Evolutionary conservation across 129 eudicot genomes (phyloP).

Genomic region (Deinandra increscens): DNA sequence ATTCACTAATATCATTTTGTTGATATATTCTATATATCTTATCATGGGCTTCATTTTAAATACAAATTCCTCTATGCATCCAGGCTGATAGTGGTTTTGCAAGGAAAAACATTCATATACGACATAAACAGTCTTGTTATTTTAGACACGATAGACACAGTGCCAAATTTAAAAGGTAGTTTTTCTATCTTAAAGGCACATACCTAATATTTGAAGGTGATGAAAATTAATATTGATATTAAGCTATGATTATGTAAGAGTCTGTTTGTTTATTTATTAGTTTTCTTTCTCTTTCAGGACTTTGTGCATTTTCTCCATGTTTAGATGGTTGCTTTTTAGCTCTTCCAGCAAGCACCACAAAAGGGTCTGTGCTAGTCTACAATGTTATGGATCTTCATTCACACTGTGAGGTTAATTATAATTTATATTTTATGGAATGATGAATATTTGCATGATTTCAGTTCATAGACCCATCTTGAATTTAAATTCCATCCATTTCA

Average conservation of each 20-base stretch:
- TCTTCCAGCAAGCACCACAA: constrained; percentile 80
- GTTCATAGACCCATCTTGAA: neutral
- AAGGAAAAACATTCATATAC: constrained; percentile 81
- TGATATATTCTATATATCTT: too few species aligned
- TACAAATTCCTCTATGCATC: constrained; percentile 22
- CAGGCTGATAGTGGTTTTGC: constrained; percentile 87
- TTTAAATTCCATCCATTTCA: neutral
- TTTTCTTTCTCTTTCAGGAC: constrained; percentile 48
- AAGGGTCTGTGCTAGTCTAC: constrained; percentile 77
- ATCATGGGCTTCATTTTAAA: too few species aligned
- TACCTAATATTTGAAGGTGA: constrained; percentile 7
- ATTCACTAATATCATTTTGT: too few species aligned
- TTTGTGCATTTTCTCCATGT: constrained; percentile 80
- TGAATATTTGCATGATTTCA: constrained; percentile 11
- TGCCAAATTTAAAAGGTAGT: constrained; percentile 81
- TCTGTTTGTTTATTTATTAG: constrained; percentile 13
- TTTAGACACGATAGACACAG: constrained; percentile 79
- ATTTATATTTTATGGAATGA: constrained; percentile 4
- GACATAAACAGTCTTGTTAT: constrained; percentile 70
- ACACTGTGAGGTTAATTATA: constrained; percentile 78
- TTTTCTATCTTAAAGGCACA: neutral
- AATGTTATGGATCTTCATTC: constrained; percentile 80
- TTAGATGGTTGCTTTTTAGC: constrained; percentile 83
- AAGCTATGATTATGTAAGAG: neutral
- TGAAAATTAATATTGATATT: neutral